Evolutionary conservation across 305 asterid species (phyloP), one percentile per base, ranked within the genome.

Genomic region (Fraxinus dipetala): DNA sequence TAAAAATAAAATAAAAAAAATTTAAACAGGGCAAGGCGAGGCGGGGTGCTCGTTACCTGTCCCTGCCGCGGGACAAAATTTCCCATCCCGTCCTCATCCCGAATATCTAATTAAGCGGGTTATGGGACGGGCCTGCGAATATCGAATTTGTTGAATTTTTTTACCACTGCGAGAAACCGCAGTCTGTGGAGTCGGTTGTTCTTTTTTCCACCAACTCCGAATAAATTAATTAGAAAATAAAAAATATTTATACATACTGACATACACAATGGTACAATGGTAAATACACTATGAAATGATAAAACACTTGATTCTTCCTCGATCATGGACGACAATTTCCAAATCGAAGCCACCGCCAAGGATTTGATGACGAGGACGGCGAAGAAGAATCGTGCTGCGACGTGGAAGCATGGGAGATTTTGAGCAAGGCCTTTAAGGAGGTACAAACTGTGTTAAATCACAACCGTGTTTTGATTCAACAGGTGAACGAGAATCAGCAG

Each of bases 401-500:
- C 76, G 61, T 69, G 18, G 89, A 84, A 85, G 86, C 91, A 0
- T 93, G 97, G 95, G 89, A 85, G 85, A 85, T 86, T 63, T 85
- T 92, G 78, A 88, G 77, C 81, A 87, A 70, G 84, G 77, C 86
- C 84, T 90, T 92, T 75, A 81, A 83, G 13, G 92, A 90, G 80
- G 98, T 85, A 14, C 93, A 93, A 51, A 87, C 87, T 24, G 83
- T 92, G 83, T 82, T 92, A 73, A 94, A 91, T 83, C 92, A 63
- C 84, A 93, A 93, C 77, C 89, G 95, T 59, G 80, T 74, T 56
- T 74, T 93, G 28, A 93, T 93, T 83, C 92, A 89, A 38, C 93
- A 90, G 81, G 98, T 87, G 26, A 90, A 93, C 79, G 90, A 93
- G 72, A 92, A 93, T 84, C 97, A 92, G 74, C 87, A 82, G n/a